Percentiles rank a stretch among this genome's conserved stretches.
phyloP scores from a whole-genome alignment of 73 alveolate species.

The Symbiodinium pilosum region DNA sequence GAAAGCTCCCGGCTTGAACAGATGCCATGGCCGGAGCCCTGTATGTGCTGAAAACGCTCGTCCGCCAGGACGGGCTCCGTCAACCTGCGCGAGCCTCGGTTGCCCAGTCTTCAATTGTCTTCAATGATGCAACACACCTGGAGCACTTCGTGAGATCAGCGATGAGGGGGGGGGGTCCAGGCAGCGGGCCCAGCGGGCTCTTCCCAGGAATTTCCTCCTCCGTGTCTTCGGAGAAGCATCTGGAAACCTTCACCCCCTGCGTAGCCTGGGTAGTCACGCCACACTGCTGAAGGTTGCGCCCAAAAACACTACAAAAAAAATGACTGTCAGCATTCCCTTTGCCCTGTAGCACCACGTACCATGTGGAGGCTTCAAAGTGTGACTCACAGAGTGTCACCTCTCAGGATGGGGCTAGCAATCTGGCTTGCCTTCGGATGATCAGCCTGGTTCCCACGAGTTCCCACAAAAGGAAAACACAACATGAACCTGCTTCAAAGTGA shows the following conservation, averaged over 20 bases:
- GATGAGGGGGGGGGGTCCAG: too few relatives aligned
- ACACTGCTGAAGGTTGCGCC: background rate
- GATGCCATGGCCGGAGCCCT: background rate
- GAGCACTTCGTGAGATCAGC: too few relatives aligned
- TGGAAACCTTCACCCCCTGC: background rate
- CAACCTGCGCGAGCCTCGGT: background rate
- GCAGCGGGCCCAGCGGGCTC: too few relatives aligned
- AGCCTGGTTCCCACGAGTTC: background rate
- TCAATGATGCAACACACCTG: too few relatives aligned
- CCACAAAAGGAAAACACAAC: too few relatives aligned
- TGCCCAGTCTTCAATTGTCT: too few relatives aligned
- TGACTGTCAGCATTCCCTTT: background rate
- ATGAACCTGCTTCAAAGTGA: background rate
- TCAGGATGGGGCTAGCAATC: background rate
- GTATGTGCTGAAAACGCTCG: background rate
- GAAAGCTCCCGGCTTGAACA: background rate
- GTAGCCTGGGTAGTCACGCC: background rate
- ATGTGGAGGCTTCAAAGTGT: too few relatives aligned
- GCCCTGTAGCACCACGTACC: background rate
- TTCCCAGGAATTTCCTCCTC: background rate
- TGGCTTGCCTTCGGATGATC: background rate
- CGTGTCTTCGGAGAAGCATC: background rate
- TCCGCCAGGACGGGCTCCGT: conserved; percentile 22
- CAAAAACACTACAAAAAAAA: background rate
- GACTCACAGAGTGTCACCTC: too few relatives aligned